Evolutionary conservation across 352 stramenopile genomes (phyloP), one percentile per base, ranked within the genome.

Genomic region (Pythium brachiatum): DNA sequence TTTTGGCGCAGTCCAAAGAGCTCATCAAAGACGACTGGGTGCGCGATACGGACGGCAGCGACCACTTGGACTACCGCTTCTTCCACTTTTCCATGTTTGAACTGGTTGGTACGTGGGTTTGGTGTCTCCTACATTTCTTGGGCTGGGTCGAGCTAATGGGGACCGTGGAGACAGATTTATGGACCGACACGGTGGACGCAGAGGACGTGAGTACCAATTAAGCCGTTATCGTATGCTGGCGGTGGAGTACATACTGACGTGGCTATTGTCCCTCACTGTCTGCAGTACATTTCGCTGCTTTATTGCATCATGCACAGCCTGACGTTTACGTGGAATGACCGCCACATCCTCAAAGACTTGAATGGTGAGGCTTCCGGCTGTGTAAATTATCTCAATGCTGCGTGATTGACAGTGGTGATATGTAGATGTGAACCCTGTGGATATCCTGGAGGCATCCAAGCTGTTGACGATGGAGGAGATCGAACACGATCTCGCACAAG

Each of bases 81-180:
- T 92, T 94, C 53, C 84, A 94, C 56, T 72, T 89, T 34, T 92
- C 84, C 15, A 90, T 94, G 77, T 92, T 92, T 62, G 84, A 94
- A 41, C 70, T 94, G 18, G 83, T 90, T 27, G 81, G 79, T 90
- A 46, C 36, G 82, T 70, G 32, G 2, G 3, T 11, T 13, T 23
- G 11, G 16, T 25, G 20, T 23, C 2, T 32, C 9, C 34, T 15
- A 6, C 7, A 25, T 9, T 47, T 31, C 16, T 51, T 39, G 11
- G 32, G 13, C 46, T 21, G 20, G 31, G 31, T n/a, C n/a, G n/a
- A n/a, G n/a, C n/a, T n/a, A 34, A 11, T 43, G 52, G 26, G 16
- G 36, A n/a, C 36, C 18, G 15, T 46, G 38, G 7, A 11, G 16
- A 46, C 21, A 46, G 81, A 89, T 70, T 38, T 89, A 39, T 89